These are phyloP conservation scores for Trypanosoma theileri DNA, from an alignment of 208 protist genomes.

Conservation along the genomic window DNA sequence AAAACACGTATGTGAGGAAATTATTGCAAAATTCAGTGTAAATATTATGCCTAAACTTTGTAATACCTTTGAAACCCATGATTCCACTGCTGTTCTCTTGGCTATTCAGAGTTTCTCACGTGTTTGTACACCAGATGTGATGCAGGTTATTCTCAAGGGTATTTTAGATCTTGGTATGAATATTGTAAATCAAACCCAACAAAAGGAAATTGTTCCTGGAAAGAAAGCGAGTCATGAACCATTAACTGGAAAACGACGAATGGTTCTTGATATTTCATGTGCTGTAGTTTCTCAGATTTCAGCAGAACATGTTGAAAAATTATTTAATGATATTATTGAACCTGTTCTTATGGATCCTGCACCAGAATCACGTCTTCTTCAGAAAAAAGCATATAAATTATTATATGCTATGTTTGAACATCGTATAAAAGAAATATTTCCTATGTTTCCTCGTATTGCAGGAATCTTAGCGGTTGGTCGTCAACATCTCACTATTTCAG, in stretches of 20 bases:
- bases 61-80: conserved; percentile 77
- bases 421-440: conserved; percentile 75
- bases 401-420: conserved; percentile 85
- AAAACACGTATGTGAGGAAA: conserved; percentile 56
- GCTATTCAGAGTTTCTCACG: conserved; percentile 87
- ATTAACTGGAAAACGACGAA: conserved; percentile 72
- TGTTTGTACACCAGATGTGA: conserved; percentile 77
- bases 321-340: conserved; percentile 82
- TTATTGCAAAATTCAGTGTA: conserved; percentile 79
- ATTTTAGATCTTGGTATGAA: conserved; percentile 75
- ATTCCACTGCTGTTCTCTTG: conserved; percentile 76
- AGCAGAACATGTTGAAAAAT: conserved; percentile 48
- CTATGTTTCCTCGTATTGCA: conserved; percentile 64
- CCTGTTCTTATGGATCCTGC: conserved; percentile 77
- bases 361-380: conserved; percentile 74
- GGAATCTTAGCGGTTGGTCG: conserved; percentile 74
- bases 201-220: conserved; percentile 20
- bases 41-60: conserved; percentile 91
- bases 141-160: conserved; percentile 77
- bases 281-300: conserved; percentile 73
- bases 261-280: conserved; percentile 85
- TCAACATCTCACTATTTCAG: conserved; percentile 79
- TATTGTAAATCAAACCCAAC: conserved; percentile 41
- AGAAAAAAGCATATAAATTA: conserved; percentile 92
- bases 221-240: conserved; percentile 44